These are phyloP conservation scores for Austroboletus festivus DNA, from an alignment of 768 basidiomycete genomes.

Conservation along the genomic window DNA sequence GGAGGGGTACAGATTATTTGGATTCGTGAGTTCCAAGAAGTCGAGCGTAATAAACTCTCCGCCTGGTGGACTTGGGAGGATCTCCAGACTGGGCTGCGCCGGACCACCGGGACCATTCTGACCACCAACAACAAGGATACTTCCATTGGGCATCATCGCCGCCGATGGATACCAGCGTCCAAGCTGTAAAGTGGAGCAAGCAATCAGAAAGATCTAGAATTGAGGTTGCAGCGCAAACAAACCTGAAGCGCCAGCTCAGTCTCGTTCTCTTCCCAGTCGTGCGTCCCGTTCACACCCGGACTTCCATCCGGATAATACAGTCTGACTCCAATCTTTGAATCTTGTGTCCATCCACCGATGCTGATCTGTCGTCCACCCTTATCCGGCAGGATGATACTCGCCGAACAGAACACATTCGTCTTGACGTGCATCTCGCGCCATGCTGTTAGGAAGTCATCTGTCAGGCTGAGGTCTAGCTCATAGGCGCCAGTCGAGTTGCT, in stretches of 20 bases:
- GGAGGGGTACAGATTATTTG: slow-evolving; percentile 80
- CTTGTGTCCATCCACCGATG: slow-evolving; percentile 53
- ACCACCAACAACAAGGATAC: slow-evolving; percentile 71
- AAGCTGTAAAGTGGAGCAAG: slow-evolving; percentile 34
- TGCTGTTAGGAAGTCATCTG: slow-evolving; percentile 39
- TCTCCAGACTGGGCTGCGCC: slow-evolving; percentile 67
- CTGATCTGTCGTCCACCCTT: slow-evolving; percentile 45
- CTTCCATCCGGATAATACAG: slow-evolving; percentile 69
- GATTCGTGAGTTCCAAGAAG: slow-evolving; percentile 69
- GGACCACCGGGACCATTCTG: slow-evolving; percentile 67
- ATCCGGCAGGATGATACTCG: slow-evolving; percentile 69
- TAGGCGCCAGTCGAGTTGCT: slow-evolving; percentile 76
- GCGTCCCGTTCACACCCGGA: slow-evolving; percentile 67
- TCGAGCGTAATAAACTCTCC: slow-evolving; percentile 58
- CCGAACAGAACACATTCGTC: slow-evolving; percentile 80
- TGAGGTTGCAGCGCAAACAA: slow-evolving; percentile 5
- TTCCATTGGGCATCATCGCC: slow-evolving; percentile 68
- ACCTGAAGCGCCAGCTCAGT: slow-evolving; percentile 60
- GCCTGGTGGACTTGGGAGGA: slow-evolving; percentile 64
- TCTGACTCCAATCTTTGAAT: slow-evolving; percentile 70
- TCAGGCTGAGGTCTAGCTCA: slow-evolving; percentile 66
- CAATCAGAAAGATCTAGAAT: no score
- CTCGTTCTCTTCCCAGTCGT: slow-evolving; percentile 77
- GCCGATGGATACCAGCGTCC: slow-evolving; percentile 75
- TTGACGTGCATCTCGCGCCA: slow-evolving; percentile 79